phyloP scores from a whole-genome alignment of 129 eudicot genomes.

The Flaveria trinervia region DNA sequence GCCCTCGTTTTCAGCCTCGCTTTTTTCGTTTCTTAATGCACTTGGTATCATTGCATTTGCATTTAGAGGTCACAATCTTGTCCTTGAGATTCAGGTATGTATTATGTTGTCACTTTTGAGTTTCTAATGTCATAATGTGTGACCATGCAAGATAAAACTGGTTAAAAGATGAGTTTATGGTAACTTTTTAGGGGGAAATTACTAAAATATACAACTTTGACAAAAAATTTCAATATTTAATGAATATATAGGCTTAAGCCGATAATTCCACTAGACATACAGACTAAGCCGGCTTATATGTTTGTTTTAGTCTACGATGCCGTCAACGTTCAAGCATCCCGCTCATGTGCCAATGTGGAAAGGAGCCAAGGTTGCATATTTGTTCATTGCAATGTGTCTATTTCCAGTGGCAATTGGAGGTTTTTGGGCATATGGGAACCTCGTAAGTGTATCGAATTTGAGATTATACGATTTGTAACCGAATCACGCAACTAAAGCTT shows the following conservation, averaged over 20 bases:
- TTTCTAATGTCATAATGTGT: too few relatives aligned
- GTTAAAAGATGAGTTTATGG: too few relatives aligned
- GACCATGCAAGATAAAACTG: too few relatives aligned
- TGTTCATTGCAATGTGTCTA: conserved; percentile 73
- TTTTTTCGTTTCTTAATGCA: conserved; percentile 55
- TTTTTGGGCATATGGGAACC: conserved; percentile 95
- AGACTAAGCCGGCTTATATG: too few relatives aligned
- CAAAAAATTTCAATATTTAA: too few relatives aligned
- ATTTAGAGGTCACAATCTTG: conserved; percentile 80
- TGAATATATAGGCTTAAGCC: too few relatives aligned
- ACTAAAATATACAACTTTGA: too few relatives aligned
- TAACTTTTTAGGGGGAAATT: too few relatives aligned
- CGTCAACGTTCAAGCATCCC: conserved; percentile 67
- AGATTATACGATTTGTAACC: not conserved
- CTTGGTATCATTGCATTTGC: conserved; percentile 83
- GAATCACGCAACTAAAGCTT: not conserved
- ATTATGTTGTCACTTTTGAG: too few relatives aligned
- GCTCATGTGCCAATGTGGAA: conserved; percentile 85
- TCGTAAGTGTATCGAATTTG: conserved; percentile 49
- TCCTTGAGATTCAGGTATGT: conserved; percentile 78
- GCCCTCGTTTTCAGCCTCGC: conserved; percentile 47
- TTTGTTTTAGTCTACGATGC: conserved; percentile 54
- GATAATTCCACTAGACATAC: too few relatives aligned
- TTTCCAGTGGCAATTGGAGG: conserved; percentile 96
- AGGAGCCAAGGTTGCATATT: conserved; percentile 69